Evolutionary conservation across 1,139 yeast genomes (phyloP), one percentile per base, ranked within the genome.

Genomic region (Sugiyamaella castrensis): DNA sequence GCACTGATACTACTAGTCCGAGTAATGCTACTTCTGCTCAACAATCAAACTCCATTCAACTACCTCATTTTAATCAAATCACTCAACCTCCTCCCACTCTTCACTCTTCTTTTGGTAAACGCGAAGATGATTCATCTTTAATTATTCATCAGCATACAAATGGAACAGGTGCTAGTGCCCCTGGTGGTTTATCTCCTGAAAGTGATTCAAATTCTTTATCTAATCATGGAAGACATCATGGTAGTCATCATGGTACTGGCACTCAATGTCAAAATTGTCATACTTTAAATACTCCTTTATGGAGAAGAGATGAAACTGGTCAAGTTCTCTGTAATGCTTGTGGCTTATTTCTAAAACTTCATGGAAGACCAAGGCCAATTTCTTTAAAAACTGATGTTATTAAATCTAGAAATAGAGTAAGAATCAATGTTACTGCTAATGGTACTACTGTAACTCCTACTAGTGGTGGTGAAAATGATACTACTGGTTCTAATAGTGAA

Each of bases 301-400:
- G 98, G 98, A 77, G 98, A 67, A 75, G 97, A 58, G 96, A 89
- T 67, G 96, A 89, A 64, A 80, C 86, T 13, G 98, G 98, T 12
- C 94, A 87, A 58, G 95, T 88, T 12, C 75, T 91, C 46, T 91
- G 98, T 67, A 91, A 91, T 70, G 98, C 98, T 4, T 91, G 97
- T 71, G 98, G 98, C 0, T 74, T 91, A 47, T 91, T 91, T 63
- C 72, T 91, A 54, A 91, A 91, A 69, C 75, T 91, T 37, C 98
- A 91, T 64, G 96, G 96, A 24, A 78, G 95, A 48, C 87, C 96
- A 30, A 76, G 98, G 60, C 97, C 98, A 3, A 88, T 88, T 50
- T 83, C 92, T 30, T 72, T 91, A 60, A 91, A 91, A 65, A 88
- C 96, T 6, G 96, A 89, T 68, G 89, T 92, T 24, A 91, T 91